Evolutionary conservation across 129 eudicot genomes (phyloP).

Genomic region (Pseudognaphalium luteoalbum): DNA sequence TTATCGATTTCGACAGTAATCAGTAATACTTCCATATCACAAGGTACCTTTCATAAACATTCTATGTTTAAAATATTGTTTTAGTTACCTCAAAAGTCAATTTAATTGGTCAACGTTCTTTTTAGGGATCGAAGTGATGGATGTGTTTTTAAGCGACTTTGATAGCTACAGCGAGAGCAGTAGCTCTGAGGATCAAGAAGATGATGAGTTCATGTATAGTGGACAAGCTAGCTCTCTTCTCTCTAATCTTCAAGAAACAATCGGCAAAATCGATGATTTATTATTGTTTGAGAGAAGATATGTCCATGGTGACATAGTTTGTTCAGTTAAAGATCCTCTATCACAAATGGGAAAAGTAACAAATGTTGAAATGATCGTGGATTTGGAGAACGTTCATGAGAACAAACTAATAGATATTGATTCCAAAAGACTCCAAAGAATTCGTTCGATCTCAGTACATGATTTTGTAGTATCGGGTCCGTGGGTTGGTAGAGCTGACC

Average conservation of each 20-base stretch:
- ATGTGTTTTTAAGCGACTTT: constrained; percentile 57
- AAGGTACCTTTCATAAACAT: constrained; percentile 24
- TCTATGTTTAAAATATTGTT: not conserved
- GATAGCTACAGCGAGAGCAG: constrained; percentile 91
- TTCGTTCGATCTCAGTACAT: constrained; percentile 60
- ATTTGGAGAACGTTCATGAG: constrained; percentile 65
- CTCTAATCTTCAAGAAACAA: constrained; percentile 77
- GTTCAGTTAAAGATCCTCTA: constrained; percentile 43
- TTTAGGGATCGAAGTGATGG: constrained; percentile 48
- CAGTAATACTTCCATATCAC: constrained; percentile 35
- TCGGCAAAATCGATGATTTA: constrained; percentile 82
- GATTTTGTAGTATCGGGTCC: constrained; percentile 71
- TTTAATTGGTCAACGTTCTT: not conserved
- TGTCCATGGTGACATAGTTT: constrained; percentile 67
- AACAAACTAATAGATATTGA: constrained; percentile 44
- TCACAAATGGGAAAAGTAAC: constrained; percentile 72
- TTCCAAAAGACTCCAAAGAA: constrained; percentile 50
- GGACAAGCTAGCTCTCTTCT: constrained; percentile 77
- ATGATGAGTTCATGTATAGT: constrained; percentile 59
- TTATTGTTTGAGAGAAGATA: constrained; percentile 77
- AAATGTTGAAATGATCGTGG: constrained; percentile 58
- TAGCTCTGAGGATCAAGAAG: constrained; percentile 74
- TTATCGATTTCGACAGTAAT: constrained; percentile 26
- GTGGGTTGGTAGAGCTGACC: constrained; percentile 84
- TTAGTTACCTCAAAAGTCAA: not conserved